These are phyloP conservation scores for Botrytis aclada DNA, from an alignment of 2,329 filamentous ascomycete species.

Conservation along the genomic window DNA sequence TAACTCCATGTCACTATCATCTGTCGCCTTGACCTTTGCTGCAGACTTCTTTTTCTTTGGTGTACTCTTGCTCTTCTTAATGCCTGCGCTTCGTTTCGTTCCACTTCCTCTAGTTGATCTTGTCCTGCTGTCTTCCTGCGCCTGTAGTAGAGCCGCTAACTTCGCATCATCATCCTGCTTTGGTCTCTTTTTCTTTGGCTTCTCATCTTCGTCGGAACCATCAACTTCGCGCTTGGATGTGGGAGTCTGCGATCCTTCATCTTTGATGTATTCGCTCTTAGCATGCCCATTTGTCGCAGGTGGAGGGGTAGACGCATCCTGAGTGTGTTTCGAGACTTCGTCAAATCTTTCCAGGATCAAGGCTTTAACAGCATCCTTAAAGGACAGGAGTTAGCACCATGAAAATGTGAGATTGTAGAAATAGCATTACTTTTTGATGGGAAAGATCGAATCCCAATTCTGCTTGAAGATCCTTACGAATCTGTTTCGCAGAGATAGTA, in stretches of 20 bases:
- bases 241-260: conserved; percentile 21
- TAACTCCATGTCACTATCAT: conserved; percentile 73
- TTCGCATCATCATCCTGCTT: conserved; percentile 79
- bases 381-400: conserved; percentile 17
- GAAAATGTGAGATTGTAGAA: not conserved
- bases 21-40: conserved; percentile 71
- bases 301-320: conserved; percentile 15
- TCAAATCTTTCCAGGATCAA: conserved; percentile 57
- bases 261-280: conserved; percentile 21
- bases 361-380: conserved; percentile 49
- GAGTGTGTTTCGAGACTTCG: conserved; percentile 36
- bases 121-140: conserved; percentile 75
- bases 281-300: conserved; percentile 16
- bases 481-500: conserved; percentile 41
- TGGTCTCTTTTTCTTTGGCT: conserved; percentile 55
- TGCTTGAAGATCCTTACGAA: conserved; percentile 38
- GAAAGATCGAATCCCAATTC: conserved; percentile 38
- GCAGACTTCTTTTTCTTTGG: conserved; percentile 68
- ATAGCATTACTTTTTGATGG: conserved; percentile 39
- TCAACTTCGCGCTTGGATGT: conserved; percentile 12
- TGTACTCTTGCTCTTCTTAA: conserved; percentile 63
- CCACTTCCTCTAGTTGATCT: conserved; percentile 73
- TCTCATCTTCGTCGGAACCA: conserved; percentile 27
- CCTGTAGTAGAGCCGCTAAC: conserved; percentile 83
- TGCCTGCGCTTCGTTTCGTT: conserved; percentile 47